phyloP scores from a whole-genome alignment of 306 rosid genomes.

The Erythrophleum fordii region DNA sequence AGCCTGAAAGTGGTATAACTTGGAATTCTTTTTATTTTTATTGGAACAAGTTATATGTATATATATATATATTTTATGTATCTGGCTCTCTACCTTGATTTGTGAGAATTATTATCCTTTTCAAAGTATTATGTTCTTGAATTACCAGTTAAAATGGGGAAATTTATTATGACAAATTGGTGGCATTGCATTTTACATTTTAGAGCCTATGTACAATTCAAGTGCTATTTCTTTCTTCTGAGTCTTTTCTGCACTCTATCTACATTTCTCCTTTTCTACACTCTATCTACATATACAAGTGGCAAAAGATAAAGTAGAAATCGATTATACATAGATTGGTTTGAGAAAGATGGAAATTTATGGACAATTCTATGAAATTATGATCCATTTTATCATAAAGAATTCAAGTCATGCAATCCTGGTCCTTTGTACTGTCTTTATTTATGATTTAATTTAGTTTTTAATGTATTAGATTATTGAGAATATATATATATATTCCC shows the following conservation, averaged over 20 bases:
- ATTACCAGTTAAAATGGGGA: background rate
- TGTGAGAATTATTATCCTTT: conserved; percentile 5
- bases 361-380: too few relatives aligned
- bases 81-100: conserved; percentile 21
- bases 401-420: too few relatives aligned
- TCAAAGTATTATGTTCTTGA: background rate
- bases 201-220: background rate
- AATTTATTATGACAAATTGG: background rate
- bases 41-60: background rate
- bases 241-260: background rate
- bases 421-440: too few relatives aligned
- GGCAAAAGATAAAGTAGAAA: too few relatives aligned
- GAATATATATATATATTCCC: too few relatives aligned
- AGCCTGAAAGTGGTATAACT: background rate
- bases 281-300: too few relatives aligned
- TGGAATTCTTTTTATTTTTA: background rate
- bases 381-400: too few relatives aligned
- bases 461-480: too few relatives aligned
- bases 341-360: too few relatives aligned
- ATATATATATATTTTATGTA: too few relatives aligned
- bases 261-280: background rate
- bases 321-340: too few relatives aligned
- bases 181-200: background rate
- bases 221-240: background rate
- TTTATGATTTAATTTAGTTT: too few relatives aligned